Percentiles rank a stretch among this genome's conserved stretches.
phyloP scores from a whole-genome alignment of 2,329 filamentous ascomycete species.

The Biscogniauxia sp. region DNA sequence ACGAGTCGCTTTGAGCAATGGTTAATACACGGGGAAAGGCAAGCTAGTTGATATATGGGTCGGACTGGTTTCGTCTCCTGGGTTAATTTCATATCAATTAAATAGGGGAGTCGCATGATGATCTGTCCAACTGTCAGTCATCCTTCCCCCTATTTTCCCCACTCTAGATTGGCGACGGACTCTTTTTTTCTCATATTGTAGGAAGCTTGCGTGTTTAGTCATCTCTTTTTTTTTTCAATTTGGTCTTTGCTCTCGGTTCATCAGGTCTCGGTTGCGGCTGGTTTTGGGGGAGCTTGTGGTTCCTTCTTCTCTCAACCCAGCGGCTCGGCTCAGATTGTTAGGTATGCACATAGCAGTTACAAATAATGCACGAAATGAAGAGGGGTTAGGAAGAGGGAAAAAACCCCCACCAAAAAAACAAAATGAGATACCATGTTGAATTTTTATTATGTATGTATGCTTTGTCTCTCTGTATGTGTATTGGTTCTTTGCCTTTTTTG shows the following conservation, averaged over 20 bases:
- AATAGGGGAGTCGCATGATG: not conserved
- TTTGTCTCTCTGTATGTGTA: not conserved
- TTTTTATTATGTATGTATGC: not conserved
- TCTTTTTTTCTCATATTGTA: not conserved
- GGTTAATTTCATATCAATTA: conserved; percentile 1
- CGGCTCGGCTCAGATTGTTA: not conserved
- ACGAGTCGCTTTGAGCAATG: conserved; percentile 2
- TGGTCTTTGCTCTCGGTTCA: too few species aligned
- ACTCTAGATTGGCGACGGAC: too few species aligned
- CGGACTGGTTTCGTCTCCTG: conserved; percentile 2
- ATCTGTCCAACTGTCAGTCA: not conserved
- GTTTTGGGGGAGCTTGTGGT: too few species aligned
- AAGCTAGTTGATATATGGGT: not conserved
- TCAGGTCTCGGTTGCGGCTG: too few species aligned
- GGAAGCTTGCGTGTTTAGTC: too few species aligned
- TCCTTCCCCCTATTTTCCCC: not conserved
- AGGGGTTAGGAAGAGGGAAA: too few species aligned
- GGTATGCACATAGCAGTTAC: not conserved
- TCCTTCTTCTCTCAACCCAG: not conserved
- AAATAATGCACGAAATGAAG: not conserved
- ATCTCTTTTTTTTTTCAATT: too few species aligned
- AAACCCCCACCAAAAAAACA: too few species aligned
- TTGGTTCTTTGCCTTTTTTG: too few species aligned
- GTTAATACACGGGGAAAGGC: not conserved
- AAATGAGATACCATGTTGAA: not conserved